Evolutionary conservation across 2,329 filamentous ascomycete species (phyloP).

Genomic region (Colletotrichum echinochloae): DNA sequence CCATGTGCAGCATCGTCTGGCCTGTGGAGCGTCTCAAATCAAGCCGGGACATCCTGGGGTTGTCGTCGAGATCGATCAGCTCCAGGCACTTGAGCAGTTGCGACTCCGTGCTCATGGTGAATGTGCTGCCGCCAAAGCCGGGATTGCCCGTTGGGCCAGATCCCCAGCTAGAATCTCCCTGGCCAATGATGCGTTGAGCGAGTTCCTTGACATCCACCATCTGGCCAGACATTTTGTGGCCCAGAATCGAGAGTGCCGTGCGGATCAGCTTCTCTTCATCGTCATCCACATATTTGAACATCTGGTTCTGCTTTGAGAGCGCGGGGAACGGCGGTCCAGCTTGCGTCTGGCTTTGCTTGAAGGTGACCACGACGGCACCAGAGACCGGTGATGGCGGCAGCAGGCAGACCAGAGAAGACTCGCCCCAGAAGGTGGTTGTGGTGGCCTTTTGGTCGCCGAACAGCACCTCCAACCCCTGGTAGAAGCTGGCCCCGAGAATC

Average conservation of each 20-base stretch:
- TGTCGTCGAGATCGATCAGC: constrained; percentile 82
- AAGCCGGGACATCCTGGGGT: constrained; percentile 73
- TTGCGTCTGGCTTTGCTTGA: constrained; percentile 66
- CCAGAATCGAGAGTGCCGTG: constrained; percentile 73
- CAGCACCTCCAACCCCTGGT: constrained; percentile 81
- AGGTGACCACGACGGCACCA: constrained; percentile 77
- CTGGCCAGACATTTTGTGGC: constrained; percentile 73
- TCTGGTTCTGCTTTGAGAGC: constrained; percentile 56
- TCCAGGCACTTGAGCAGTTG: constrained; percentile 81
- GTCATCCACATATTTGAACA: constrained; percentile 81
- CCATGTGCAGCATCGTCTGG: constrained; percentile 85
- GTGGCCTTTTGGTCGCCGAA: constrained; percentile 77
- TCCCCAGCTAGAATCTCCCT: constrained; percentile 62
- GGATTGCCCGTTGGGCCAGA: constrained; percentile 50
- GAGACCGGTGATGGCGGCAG: constrained; percentile 77
- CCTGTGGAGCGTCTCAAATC: constrained; percentile 75
- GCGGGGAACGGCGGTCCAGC: constrained; percentile 49
- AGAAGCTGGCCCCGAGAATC: constrained; percentile 83
- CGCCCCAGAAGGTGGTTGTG: constrained; percentile 84
- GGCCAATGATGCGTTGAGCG: constrained; percentile 69
- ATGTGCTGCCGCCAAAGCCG: constrained; percentile 56
- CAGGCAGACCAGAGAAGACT: constrained; percentile 82
- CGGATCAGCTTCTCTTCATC: constrained; percentile 76
- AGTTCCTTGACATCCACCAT: constrained; percentile 72
- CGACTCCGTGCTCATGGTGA: constrained; percentile 65